Conservation (phyloP, 257 asterid species). For the Nemophila menziesii region DNA sequence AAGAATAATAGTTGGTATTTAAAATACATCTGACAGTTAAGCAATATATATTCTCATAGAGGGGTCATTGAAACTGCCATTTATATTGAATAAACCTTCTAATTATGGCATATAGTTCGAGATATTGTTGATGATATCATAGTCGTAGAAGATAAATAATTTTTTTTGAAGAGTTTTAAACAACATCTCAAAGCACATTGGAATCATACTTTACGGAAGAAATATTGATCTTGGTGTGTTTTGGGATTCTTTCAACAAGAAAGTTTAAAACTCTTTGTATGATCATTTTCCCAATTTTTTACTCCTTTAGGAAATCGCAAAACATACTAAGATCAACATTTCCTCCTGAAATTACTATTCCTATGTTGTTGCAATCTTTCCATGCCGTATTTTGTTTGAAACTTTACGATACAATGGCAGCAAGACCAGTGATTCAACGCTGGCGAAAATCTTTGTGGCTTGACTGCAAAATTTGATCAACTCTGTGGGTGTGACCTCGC, state of each 20-base stretch:
- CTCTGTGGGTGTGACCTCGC: too few species aligned
- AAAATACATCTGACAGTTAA: too few species aligned
- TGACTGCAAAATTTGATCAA: too few species aligned
- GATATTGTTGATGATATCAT: constrained; percentile 76
- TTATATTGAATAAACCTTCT: background rate
- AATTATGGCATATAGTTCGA: constrained; percentile 59
- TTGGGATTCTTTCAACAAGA: constrained; percentile 51
- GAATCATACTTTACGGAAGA: constrained; percentile 79
- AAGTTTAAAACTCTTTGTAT: too few species aligned
- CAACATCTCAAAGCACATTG: constrained; percentile 47
- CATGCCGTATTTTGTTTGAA: constrained; percentile 36
- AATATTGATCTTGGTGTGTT: constrained; percentile 70
- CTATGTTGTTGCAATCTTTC: constrained; percentile 49
- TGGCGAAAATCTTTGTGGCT: too few species aligned
- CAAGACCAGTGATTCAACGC: constrained; percentile 91
- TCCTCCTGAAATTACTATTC: constrained; percentile 81
- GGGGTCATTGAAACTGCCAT: too few species aligned
- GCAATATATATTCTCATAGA: too few species aligned
- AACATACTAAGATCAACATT: constrained; percentile 70
- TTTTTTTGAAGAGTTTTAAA: constrained; percentile 34
- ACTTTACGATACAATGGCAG: constrained; percentile 58
- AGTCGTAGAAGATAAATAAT: constrained; percentile 47
- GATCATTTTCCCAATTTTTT: background rate
- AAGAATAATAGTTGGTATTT: too few species aligned
- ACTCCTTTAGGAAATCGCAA: constrained; percentile 48